These are phyloP conservation scores for Boletus insuetus DNA, from an alignment of 768 basidiomycete genomes.

Conservation along the genomic window DNA sequence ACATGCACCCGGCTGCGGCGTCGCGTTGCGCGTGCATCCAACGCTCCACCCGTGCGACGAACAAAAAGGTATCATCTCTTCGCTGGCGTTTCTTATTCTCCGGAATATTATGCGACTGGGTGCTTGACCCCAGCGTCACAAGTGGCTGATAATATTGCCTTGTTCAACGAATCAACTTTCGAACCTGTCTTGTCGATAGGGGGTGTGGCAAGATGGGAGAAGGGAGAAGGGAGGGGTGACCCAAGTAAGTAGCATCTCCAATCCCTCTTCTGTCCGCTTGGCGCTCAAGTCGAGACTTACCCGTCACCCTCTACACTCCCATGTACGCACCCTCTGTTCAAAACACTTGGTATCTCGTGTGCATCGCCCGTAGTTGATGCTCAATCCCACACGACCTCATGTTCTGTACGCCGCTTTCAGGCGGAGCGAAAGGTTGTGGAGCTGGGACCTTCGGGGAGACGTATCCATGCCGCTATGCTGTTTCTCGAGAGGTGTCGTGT, in stretches of 20 bases:
- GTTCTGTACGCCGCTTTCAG: slow-evolving; percentile 80
- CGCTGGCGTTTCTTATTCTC: slow-evolving; percentile 72
- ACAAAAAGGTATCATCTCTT: slow-evolving; percentile 79
- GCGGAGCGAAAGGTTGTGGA: slow-evolving; percentile 52
- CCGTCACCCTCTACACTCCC: neutral
- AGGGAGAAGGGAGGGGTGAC: slow-evolving; percentile 42
- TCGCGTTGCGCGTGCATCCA: too few relatives aligned
- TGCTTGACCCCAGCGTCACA: slow-evolving; percentile 53
- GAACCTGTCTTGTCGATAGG: slow-evolving; percentile 63
- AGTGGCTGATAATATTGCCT: slow-evolving; percentile 51
- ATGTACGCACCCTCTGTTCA: neutral
- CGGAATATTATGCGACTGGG: slow-evolving; percentile 78
- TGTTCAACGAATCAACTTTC: slow-evolving; percentile 62
- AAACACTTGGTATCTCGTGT: neutral
- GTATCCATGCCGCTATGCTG: slow-evolving; percentile 40
- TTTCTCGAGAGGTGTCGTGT: slow-evolving; percentile 18
- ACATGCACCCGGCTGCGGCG: too few relatives aligned
- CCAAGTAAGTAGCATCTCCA: slow-evolving; percentile 39
- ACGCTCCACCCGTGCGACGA: neutral
- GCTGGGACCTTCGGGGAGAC: slow-evolving; percentile 78
- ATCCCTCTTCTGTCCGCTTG: neutral
- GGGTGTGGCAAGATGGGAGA: slow-evolving; percentile 41
- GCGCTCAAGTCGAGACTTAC: neutral
- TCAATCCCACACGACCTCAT: slow-evolving; percentile 70
- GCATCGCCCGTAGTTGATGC: slow-evolving; percentile 53